Conservation (phyloP, 2,329 filamentous ascomycete genomes). For the Harringtonia aguacate region DNA sequence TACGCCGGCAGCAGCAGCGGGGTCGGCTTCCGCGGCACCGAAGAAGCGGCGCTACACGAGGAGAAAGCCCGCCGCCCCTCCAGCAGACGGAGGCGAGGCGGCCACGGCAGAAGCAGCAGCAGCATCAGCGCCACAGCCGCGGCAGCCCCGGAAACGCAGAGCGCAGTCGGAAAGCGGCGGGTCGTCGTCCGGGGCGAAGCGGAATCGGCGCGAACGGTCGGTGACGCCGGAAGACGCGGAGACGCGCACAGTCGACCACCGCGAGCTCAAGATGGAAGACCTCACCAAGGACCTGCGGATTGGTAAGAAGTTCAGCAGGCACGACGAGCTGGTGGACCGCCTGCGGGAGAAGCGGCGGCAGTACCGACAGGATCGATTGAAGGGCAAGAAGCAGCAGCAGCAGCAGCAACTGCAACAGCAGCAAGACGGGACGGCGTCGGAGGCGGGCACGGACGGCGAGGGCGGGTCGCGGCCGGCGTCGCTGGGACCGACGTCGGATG, state of each 20-base stretch:
- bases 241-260: slow-evolving; percentile 50
- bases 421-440: slow-evolving; percentile 4
- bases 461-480: slow-evolving; percentile 3
- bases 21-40: neutral
- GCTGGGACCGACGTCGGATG: neutral
- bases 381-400: slow-evolving; percentile 23
- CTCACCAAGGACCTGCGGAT: slow-evolving; percentile 58
- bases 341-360: slow-evolving; percentile 35
- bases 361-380: slow-evolving; percentile 20
- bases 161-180: neutral
- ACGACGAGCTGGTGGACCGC: slow-evolving; percentile 60
- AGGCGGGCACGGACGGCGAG: slow-evolving; percentile 6
- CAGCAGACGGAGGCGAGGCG: neutral
- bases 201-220: slow-evolving; percentile 25
- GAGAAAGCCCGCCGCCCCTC: neutral
- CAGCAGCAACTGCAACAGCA: too few relatives aligned
- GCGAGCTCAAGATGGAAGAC: slow-evolving; percentile 60
- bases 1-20: neutral
- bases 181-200: neutral
- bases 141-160: neutral
- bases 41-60: slow-evolving; percentile 7
- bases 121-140: too few relatives aligned
- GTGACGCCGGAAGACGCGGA: slow-evolving; percentile 55
- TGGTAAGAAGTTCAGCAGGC: slow-evolving; percentile 65
- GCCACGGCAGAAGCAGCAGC: too few relatives aligned